A percentile compares a stretch with the other conserved stretches of the same genome.
These are phyloP conservation scores for Sporothrix brasiliensis DNA, from an alignment of 2,329 filamentous ascomycete species.

Conservation along the genomic window DNA sequence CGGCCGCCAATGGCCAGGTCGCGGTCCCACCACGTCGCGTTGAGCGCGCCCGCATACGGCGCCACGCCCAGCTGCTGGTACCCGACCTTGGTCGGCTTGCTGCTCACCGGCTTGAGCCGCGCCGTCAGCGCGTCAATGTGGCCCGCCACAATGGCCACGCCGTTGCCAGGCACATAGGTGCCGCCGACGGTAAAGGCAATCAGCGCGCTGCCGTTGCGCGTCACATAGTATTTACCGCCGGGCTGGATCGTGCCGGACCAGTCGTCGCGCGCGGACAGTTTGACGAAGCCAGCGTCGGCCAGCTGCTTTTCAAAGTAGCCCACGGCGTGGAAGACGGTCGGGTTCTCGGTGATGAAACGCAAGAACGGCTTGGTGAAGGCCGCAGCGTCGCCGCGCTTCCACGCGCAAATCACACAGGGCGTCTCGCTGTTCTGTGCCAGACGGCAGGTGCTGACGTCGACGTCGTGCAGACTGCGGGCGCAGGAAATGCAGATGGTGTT, in stretches of 20 bases:
- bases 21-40: slow-evolving; percentile 94
- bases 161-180: slow-evolving; percentile 44
- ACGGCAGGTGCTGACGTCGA: slow-evolving; percentile 29
- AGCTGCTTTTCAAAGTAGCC: slow-evolving; percentile 75
- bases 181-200: slow-evolving; percentile 46
- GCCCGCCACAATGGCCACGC: slow-evolving; percentile 65
- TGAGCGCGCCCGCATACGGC: slow-evolving; percentile 86
- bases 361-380: slow-evolving; percentile 82
- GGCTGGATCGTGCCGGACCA: slow-evolving; percentile 74
- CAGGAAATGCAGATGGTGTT: slow-evolving; percentile 47
- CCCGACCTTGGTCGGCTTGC: slow-evolving; percentile 79
- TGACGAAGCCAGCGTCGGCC: slow-evolving; percentile 70
- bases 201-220: slow-evolving; percentile 45
- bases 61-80: slow-evolving; percentile 89
- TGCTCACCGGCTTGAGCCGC: slow-evolving; percentile 87
- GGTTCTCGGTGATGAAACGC: slow-evolving; percentile 84
- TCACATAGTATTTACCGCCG: slow-evolving; percentile 58
- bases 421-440: slow-evolving; percentile 25
- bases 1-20: slow-evolving; percentile 89
- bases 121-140: slow-evolving; percentile 93
- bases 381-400: slow-evolving; percentile 55
- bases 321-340: slow-evolving; percentile 92
- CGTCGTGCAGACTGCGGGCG: slow-evolving; percentile 43
- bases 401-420: slow-evolving; percentile 46
- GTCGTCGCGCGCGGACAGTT: slow-evolving; percentile 75